Evolutionary conservation across 176 grass and related monocot genomes (phyloP).

Genomic region (Echinochloa phyllopogon): DNA sequence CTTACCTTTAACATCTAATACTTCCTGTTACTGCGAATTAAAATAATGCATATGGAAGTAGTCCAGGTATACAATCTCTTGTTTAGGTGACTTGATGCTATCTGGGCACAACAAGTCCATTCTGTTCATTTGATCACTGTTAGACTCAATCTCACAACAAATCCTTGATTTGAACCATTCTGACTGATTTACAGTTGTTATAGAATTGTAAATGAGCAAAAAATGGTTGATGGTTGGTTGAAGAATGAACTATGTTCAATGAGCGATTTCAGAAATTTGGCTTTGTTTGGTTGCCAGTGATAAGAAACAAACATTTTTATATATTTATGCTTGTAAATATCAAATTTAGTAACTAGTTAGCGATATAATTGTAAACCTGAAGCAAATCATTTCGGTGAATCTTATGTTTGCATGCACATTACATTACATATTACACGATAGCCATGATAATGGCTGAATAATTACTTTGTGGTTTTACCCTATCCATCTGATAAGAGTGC

Average conservation of each 20-base stretch:
- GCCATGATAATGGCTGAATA: background rate
- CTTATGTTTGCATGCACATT: background rate
- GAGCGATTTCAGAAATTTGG: background rate
- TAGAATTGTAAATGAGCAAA: background rate
- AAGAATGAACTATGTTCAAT: background rate
- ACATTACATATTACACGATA: background rate
- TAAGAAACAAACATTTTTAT: background rate
- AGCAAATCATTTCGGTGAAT: background rate
- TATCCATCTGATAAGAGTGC: background rate
- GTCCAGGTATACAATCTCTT: background rate
- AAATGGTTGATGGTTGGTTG: background rate
- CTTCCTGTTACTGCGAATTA: background rate
- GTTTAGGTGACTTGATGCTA: background rate
- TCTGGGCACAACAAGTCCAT: background rate
- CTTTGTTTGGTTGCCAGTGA: background rate
- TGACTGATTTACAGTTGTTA: constrained; percentile 19
- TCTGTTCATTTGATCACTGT: background rate
- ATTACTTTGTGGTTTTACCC: background rate
- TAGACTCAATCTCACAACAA: constrained; percentile 5
- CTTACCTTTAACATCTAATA: background rate
- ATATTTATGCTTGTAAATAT: background rate
- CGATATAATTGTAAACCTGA: background rate
- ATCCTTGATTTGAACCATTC: background rate
- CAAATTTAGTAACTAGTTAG: background rate
- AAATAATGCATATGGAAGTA: background rate